Conservation (phyloP, 805 yeast species). For the Metschnikowia hibisci region DNA sequence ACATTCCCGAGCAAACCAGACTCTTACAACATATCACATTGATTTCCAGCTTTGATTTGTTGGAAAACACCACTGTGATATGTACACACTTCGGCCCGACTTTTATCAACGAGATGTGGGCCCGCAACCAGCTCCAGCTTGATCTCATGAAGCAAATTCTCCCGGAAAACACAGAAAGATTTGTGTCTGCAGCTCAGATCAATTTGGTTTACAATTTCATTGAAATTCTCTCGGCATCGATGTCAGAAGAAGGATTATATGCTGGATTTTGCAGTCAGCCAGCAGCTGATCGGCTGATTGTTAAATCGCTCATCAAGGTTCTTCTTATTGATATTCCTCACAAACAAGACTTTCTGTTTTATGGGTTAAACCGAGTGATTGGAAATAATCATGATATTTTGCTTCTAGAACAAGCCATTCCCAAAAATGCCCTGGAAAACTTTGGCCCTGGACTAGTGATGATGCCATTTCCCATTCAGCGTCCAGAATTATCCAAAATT, state of each 20-base stretch:
- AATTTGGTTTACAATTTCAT: constrained; percentile 49
- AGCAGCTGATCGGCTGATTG: constrained; percentile 5
- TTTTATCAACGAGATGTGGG: constrained; percentile 21
- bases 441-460: constrained; percentile 8
- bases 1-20: constrained; percentile 25
- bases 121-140: constrained; percentile 27
- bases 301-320: constrained; percentile 33
- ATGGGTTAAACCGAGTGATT: constrained; percentile 50
- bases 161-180: constrained; percentile 47
- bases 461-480: constrained; percentile 13
- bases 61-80: constrained; percentile 43
- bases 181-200: constrained; percentile 37
- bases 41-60: constrained; percentile 50
- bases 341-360: constrained; percentile 41
- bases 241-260: constrained; percentile 18
- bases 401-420: constrained; percentile 42
- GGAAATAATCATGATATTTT: constrained; percentile 48
- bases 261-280: constrained; percentile 6
- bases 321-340: constrained; percentile 41
- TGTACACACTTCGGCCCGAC: constrained; percentile 23
- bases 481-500: neutral
- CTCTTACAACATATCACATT: constrained; percentile 52
- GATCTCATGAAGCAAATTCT: constrained; percentile 38
- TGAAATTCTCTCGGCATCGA: constrained; percentile 48
- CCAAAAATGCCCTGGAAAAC: constrained; percentile 16